Conservation (phyloP, 345 rosid species). For the Diplotaxis tenuifolia region DNA sequence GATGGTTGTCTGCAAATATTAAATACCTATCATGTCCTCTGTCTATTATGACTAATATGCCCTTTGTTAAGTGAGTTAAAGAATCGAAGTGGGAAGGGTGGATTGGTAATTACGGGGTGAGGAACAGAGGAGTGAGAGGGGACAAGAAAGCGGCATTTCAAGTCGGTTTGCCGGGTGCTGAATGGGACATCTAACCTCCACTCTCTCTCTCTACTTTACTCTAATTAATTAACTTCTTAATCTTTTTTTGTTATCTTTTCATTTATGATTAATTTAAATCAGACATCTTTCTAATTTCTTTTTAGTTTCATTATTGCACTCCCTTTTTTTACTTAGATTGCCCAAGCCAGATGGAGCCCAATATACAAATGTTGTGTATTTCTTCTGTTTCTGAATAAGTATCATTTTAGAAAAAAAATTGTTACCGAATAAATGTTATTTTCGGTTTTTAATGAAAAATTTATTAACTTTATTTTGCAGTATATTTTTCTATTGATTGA, state of each 20-base stretch:
- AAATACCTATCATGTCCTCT: slow-evolving; percentile 24
- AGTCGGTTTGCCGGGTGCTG: slow-evolving; percentile 43
- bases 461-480: no score
- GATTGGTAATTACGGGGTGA: neutral
- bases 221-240: slow-evolving; percentile 4
- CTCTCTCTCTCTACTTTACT: slow-evolving; percentile 17
- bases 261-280: neutral
- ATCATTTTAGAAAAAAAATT: no score
- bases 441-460: no score
- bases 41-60: neutral
- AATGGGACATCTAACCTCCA: slow-evolving; percentile 42
- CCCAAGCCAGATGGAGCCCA: slow-evolving; percentile 29
- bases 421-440: no score
- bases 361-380: neutral
- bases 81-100: neutral
- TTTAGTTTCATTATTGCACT: slow-evolving; percentile 23
- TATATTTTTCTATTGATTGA: no score
- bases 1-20: slow-evolving; percentile 35
- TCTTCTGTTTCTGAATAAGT: no score
- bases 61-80: neutral
- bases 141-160: slow-evolving; percentile 43
- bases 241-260: slow-evolving; percentile 1
- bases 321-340: slow-evolving; percentile 20
- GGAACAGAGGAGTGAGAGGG: slow-evolving; percentile 29
- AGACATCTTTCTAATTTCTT: slow-evolving; percentile 13